Base-by-base conservation (phyloP, 2,329 filamentous ascomycete genomes). In the Capronia americana region DNA sequence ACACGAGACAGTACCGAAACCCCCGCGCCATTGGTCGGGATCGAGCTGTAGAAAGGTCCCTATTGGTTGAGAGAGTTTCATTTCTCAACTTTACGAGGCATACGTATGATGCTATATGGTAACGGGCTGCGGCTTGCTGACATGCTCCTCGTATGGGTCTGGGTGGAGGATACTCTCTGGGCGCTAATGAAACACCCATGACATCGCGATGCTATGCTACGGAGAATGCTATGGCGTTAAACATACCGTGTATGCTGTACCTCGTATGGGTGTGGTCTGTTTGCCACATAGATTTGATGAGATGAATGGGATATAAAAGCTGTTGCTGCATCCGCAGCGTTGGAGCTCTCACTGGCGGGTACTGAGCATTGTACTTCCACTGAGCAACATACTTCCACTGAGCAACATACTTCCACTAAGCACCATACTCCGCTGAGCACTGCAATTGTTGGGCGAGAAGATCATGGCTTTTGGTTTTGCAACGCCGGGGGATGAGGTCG, bases 401-500 rank as follows among this genome's bases (percentile, higher is more conserved):
- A 28, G 28, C 1, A 6, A 4, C 7, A 28, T 28, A 30, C 41
- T 30, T 30, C 41, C 8, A 17, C 24, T 10, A 2, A 63, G 4
- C 53, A 32, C 14, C 5, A 34, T 59, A 30, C 26, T 30, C 17
- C 10, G 6, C 24, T 20, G 4, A 61, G 7, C 28, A 48, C 24
- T 10, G 32, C 50, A 30, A 24, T 46, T 23, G 3, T 41, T 8
- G 6, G 11, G 4, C 0, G 5, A 26, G 8, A 51, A 11, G n/a
- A 23, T 30, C 26, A 75, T 75, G 73, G 55, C 70, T 12, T 78
- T 77, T 58, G 67, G 71, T 23, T 67, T 66, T 11, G 64, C 72
- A 7, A 77, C 75, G 2, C 74, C 71, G 24, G 77, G 75, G 12
- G 64, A 62, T 2, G 73, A 77, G 24, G 74, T 78, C 20, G 73